These are phyloP conservation scores for Rutstroemia sp. DNA, from an alignment of 2,329 filamentous ascomycete species.

Conservation along the genomic window DNA sequence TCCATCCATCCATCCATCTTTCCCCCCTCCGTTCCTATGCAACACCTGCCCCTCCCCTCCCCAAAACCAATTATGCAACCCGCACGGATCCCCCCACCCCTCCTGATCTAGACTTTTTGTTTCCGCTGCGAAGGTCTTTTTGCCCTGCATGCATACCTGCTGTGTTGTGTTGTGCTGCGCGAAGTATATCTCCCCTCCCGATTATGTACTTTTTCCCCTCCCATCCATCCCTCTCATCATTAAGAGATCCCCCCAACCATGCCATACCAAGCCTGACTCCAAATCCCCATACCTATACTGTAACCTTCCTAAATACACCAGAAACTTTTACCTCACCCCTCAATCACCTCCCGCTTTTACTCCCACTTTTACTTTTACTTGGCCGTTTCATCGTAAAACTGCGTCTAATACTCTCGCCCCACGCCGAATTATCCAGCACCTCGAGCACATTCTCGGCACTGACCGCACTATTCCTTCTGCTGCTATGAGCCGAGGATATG, in stretches of 20 bases:
- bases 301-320: neutral
- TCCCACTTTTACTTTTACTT: neutral
- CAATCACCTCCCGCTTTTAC: neutral
- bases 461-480: conserved; percentile 60
- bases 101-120: neutral
- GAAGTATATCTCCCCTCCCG: too few species aligned
- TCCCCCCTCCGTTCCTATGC: neutral
- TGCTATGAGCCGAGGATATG: conserved; percentile 35
- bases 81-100: neutral
- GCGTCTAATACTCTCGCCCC: conserved; percentile 85
- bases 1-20: neutral
- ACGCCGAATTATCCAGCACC: conserved; percentile 81
- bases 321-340: neutral
- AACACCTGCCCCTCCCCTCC: neutral
- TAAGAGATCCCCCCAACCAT: too few species aligned
- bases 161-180: too few species aligned
- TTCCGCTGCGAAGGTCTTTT: too few species aligned
- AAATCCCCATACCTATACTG: too few species aligned
- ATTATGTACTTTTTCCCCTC: too few species aligned
- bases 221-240: too few species aligned
- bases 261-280: too few species aligned
- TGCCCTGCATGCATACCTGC: too few species aligned
- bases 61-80: neutral
- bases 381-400: conserved; percentile 66
- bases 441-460: conserved; percentile 73